Percentiles rank a stretch among this genome's conserved stretches.
Evolutionary conservation across 2,329 filamentous ascomycete genomes (phyloP).

Genomic region (Apiospora malaysiana): DNA sequence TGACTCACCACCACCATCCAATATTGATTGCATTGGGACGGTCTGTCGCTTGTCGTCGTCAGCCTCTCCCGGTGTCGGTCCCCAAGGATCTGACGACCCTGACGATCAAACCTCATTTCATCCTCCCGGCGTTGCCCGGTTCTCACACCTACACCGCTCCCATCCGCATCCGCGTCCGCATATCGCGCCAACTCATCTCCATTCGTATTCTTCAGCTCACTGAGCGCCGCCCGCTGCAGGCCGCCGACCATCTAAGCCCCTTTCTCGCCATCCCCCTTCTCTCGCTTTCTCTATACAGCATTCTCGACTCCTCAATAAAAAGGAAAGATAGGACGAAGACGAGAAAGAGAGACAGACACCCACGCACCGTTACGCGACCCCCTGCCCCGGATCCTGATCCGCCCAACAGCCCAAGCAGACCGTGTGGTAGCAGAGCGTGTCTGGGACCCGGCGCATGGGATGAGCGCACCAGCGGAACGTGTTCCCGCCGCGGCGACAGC

Average conservation of each 20-base stretch:
- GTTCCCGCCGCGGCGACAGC: conserved; percentile 54
- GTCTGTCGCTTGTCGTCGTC: not conserved
- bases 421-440: conserved; percentile 59
- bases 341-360: too few relatives aligned
- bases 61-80: not conserved
- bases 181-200: not conserved
- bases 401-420: conserved; percentile 51
- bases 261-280: not conserved
- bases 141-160: too few relatives aligned
- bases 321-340: not conserved
- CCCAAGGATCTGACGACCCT: not conserved
- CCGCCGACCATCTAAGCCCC: not conserved
- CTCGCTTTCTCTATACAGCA: not conserved
- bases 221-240: not conserved
- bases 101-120: too few relatives aligned
- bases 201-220: not conserved
- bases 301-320: not conserved
- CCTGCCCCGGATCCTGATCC: conserved; percentile 32
- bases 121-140: not conserved
- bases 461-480: conserved; percentile 52
- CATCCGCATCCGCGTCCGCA: not conserved
- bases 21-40: not conserved
- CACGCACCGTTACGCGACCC: not conserved
- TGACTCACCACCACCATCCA: conserved; percentile 2
- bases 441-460: conserved; percentile 51